These are phyloP conservation scores for Pyrenopolyporus hunteri DNA, from an alignment of 495 filamentous ascomycete species.

Conservation along the genomic window DNA sequence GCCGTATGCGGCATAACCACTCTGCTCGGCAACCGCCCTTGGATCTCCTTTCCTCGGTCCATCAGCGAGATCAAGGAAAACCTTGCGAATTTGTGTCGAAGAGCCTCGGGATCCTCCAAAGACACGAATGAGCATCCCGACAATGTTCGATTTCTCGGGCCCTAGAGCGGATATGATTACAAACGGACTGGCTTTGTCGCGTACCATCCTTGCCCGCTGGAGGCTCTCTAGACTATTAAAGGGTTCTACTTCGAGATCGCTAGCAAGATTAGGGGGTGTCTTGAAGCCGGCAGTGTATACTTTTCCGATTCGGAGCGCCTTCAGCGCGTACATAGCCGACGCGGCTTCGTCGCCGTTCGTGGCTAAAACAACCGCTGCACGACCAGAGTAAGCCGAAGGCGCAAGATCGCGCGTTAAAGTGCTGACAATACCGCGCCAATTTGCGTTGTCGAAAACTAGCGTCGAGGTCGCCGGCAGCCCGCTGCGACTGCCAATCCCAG, in stretches of 20 bases:
- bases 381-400: constrained; percentile 75
- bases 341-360: constrained; percentile 72
- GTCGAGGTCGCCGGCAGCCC: constrained; percentile 50
- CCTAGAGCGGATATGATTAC: constrained; percentile 79
- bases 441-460: constrained; percentile 77
- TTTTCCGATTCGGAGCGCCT: constrained; percentile 73
- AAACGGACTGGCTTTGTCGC: constrained; percentile 67
- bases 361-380: constrained; percentile 75
- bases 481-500: constrained; percentile 5
- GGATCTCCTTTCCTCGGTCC: constrained; percentile 72
- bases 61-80: constrained; percentile 79
- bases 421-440: constrained; percentile 82
- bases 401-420: constrained; percentile 81
- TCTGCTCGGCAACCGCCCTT: constrained; percentile 66
- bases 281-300: constrained; percentile 87
- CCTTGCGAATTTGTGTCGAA: constrained; percentile 65
- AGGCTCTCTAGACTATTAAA: constrained; percentile 81
- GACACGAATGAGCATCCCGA: constrained; percentile 77
- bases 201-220: constrained; percentile 62
- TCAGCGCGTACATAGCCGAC: constrained; percentile 75
- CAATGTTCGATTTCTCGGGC: constrained; percentile 76
- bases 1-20: constrained; percentile 80
- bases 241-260: constrained; percentile 68
- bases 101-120: constrained; percentile 58
- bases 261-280: constrained; percentile 65